Evolutionary conservation across 331 rosid species (phyloP).

Genomic region (Stylosanthes scabra): DNA sequence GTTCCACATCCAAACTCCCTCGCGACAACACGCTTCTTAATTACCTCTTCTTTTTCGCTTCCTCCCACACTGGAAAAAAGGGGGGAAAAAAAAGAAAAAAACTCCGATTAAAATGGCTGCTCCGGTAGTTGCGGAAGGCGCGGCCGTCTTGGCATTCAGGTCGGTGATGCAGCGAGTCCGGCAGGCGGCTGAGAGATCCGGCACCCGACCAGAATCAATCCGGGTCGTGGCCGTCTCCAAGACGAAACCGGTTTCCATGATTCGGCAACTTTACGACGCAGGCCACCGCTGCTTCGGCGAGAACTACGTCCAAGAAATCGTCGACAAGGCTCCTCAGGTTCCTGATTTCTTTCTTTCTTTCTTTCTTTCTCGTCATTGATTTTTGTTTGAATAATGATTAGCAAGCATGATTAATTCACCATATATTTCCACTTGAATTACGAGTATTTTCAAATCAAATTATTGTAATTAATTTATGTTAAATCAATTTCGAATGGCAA

Average conservation of each 20-base stretch:
- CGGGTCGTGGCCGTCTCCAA: slow-evolving; percentile 85
- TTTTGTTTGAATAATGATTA: too few species aligned
- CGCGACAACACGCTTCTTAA: background rate
- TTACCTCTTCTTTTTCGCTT: slow-evolving; percentile 1
- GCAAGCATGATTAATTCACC: too few species aligned
- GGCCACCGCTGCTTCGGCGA: slow-evolving; percentile 89
- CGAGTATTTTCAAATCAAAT: too few species aligned
- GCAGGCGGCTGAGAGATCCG: slow-evolving; percentile 72
- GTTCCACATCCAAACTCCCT: background rate
- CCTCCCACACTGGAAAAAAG: background rate
- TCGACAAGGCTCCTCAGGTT: slow-evolving; percentile 92
- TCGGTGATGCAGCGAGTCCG: slow-evolving; percentile 73
- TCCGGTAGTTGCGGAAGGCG: slow-evolving; percentile 64
- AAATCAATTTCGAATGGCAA: too few species aligned
- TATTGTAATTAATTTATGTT: too few species aligned
- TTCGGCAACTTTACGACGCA: slow-evolving; percentile 76
- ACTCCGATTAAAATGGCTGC: slow-evolving; percentile 57
- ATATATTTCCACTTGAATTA: too few species aligned
- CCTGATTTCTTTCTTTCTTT: background rate
- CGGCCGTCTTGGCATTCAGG: slow-evolving; percentile 64
- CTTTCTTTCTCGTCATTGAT: too few species aligned
- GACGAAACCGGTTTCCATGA: slow-evolving; percentile 72
- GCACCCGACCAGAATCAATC: slow-evolving; percentile 48
- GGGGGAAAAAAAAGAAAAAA: background rate
- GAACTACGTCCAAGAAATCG: slow-evolving; percentile 80